Evolutionary conservation across 192 early-diverging fungal species (phyloP), one percentile per base, ranked within the genome.

Genomic region (Backusella tuberculispora): DNA sequence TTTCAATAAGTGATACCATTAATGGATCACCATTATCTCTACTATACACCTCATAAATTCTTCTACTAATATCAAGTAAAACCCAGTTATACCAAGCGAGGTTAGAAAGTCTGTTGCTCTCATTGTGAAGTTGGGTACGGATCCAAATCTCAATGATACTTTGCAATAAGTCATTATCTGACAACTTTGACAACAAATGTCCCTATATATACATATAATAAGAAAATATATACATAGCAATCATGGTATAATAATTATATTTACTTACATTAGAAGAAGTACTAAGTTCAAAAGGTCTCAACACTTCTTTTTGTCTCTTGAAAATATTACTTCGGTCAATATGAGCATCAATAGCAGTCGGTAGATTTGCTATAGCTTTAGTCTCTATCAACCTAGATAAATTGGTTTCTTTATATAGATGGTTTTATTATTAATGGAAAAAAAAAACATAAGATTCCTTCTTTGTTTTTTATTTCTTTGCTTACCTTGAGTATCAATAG

Each of bases 41-140:
- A 3, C 29, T 69, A 2, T 29, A 19, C 12, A 45, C 5, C 7
- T 47, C 42, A 47, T 46, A 29, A 26, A 69, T 17, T 69, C 68
- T 44, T 47, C 68, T 26, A 6, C 19, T 21, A 29, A 69, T 5
- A 69, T 69, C 68, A 6, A 69, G 42, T 0, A 69, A 29, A 13
- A 69, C 68, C 68, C 68, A 69, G 14, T 69, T 69, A 15, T 47
- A 47, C 68, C 68, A 69, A 46, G 24, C 24, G 15, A 26, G 68
- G 8, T 47, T 69, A 5, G 44, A 46, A 14, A 45, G 19, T 5
- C 68, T 17, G 4, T 14, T 37, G 24, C 6, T 21, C 6, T 10
- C 0, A 14, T 46, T 24, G 45, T 69, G 68, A 44, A 69, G 26
- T 29, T 47, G 44, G 26, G 44, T 69, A 17, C 38, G 19, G 17